A percentile compares a stretch with the other conserved stretches of the same genome.
Evolutionary conservation across 768 basidiomycete species (phyloP).

Genomic region (Phallus indusiatus): DNA sequence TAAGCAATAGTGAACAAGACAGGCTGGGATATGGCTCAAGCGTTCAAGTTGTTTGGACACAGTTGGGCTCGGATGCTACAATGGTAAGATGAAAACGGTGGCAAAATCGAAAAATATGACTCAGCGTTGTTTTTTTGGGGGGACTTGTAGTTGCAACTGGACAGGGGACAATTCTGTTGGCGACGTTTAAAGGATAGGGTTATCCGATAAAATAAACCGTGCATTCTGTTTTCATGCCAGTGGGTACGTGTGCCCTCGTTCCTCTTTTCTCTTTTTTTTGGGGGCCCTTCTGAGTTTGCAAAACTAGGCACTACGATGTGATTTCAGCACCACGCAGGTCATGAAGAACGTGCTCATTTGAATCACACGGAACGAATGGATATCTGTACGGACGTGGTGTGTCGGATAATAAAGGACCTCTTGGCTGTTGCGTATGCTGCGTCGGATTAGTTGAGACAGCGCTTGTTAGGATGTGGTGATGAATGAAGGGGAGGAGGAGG

Average conservation of each 20-base stretch:
- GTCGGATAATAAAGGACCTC: slow-evolving; percentile 91
- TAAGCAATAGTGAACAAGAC: slow-evolving; percentile 63
- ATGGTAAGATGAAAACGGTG: no score
- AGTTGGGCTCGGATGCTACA: slow-evolving; percentile 76
- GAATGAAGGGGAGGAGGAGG: slow-evolving; percentile 95
- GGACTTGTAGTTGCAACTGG: slow-evolving; percentile 69
- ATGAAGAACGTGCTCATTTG: slow-evolving; percentile 83
- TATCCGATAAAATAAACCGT: slow-evolving; percentile 44
- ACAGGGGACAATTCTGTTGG: slow-evolving; percentile 75
- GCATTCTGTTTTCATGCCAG: slow-evolving; percentile 92
- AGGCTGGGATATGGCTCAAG: no score
- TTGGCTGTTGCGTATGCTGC: slow-evolving; percentile 88
- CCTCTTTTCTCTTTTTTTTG: not conserved
- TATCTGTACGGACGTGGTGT: slow-evolving; percentile 87
- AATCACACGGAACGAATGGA: slow-evolving; percentile 72
- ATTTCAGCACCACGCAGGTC: slow-evolving; percentile 65
- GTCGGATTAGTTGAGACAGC: slow-evolving; percentile 46
- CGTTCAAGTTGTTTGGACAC: no score
- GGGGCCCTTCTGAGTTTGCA: not conserved
- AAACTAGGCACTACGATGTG: slow-evolving; percentile 83
- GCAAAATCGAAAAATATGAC: no score
- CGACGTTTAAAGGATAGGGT: slow-evolving; percentile 61
- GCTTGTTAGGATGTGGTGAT: slow-evolving; percentile 75
- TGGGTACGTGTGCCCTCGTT: slow-evolving; percentile 48
- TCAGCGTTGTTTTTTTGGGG: not conserved